Conservation (phyloP, 2,329 filamentous ascomycete species). For the Furcasterigmium sp. region DNA sequence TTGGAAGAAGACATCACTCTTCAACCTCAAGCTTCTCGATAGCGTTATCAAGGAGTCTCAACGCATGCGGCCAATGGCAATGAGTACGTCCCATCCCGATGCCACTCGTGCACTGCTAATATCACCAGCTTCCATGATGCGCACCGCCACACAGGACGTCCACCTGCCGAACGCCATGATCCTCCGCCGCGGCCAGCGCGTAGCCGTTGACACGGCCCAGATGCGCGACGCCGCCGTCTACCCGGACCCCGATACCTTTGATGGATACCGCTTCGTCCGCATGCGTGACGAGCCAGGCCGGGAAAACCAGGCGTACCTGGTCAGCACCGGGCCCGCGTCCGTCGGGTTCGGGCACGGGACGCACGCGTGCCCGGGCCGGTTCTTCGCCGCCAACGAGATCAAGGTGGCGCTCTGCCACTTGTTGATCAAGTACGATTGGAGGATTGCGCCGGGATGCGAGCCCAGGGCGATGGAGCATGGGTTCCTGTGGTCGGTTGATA, state of each 20-base stretch:
- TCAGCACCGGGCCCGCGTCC: constrained; percentile 27
- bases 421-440: constrained; percentile 33
- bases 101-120: too few species aligned
- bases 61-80: constrained; percentile 13
- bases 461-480: too few species aligned
- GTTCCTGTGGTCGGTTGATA: too few species aligned
- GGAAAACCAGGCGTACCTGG: constrained; percentile 29
- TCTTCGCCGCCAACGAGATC: constrained; percentile 40
- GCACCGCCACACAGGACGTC: too few species aligned
- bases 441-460: too few species aligned
- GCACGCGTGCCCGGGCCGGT: constrained; percentile 35
- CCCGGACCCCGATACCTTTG: not conserved
- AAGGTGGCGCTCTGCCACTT: constrained; percentile 35
- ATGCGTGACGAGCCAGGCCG: constrained; percentile 3
- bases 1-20: constrained; percentile 28
- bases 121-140: too few species aligned
- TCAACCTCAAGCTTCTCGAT: constrained; percentile 33
- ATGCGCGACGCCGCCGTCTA: constrained; percentile 3
- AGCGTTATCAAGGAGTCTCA: constrained; percentile 34
- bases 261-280: constrained; percentile 3
- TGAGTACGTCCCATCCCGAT: not conserved
- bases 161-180: too few species aligned
- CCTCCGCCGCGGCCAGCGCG: too few species aligned
- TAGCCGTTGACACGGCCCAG: too few species aligned
- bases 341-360: constrained; percentile 30